These are phyloP conservation scores for Colletotrichum sp. DNA, from an alignment of 2,329 filamentous ascomycete species.

Conservation along the genomic window DNA sequence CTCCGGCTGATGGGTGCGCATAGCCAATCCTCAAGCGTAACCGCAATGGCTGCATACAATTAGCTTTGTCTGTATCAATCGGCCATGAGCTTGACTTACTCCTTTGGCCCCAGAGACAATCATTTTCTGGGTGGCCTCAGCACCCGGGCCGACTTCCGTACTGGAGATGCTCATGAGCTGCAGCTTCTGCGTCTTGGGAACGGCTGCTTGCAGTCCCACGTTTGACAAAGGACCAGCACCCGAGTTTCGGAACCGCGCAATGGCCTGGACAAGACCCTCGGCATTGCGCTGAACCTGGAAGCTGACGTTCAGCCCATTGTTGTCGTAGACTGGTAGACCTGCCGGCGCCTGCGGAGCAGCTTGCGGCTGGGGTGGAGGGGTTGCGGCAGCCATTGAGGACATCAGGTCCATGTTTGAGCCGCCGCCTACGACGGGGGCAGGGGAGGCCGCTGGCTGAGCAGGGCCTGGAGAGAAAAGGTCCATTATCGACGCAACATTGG, in stretches of 20 bases:
- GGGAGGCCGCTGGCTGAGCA: slow-evolving; percentile 27
- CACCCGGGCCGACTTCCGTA: slow-evolving; percentile 74
- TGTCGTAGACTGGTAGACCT: slow-evolving; percentile 79
- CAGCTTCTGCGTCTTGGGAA: slow-evolving; percentile 94
- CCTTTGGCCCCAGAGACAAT: slow-evolving; percentile 84
- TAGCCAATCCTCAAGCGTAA: slow-evolving; percentile 87
- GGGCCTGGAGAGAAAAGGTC: slow-evolving; percentile 71
- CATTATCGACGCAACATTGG: slow-evolving; percentile 79
- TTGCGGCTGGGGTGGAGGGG: slow-evolving; percentile 24
- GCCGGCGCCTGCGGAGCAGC: slow-evolving; percentile 47
- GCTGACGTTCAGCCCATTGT: slow-evolving; percentile 81
- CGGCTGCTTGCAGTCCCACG: slow-evolving; percentile 90
- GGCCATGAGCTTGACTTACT: slow-evolving; percentile 65
- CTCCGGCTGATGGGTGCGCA: slow-evolving; percentile 70
- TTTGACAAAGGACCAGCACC: slow-evolving; percentile 69
- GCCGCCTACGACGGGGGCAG: slow-evolving; percentile 34
- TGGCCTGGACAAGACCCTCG: slow-evolving; percentile 79
- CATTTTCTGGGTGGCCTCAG: slow-evolving; percentile 91
- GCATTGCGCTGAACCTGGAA: slow-evolving; percentile 85
- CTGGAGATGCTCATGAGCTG: slow-evolving; percentile 90
- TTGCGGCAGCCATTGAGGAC: slow-evolving; percentile 48
- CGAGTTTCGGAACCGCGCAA: slow-evolving; percentile 85
- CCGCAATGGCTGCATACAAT: slow-evolving; percentile 70
- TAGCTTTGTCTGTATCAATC: neutral
- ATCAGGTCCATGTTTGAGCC: slow-evolving; percentile 54